Evolutionary conservation across 331 rosid genomes (phyloP).

Genomic region (Rhamnella rubrinervis): DNA sequence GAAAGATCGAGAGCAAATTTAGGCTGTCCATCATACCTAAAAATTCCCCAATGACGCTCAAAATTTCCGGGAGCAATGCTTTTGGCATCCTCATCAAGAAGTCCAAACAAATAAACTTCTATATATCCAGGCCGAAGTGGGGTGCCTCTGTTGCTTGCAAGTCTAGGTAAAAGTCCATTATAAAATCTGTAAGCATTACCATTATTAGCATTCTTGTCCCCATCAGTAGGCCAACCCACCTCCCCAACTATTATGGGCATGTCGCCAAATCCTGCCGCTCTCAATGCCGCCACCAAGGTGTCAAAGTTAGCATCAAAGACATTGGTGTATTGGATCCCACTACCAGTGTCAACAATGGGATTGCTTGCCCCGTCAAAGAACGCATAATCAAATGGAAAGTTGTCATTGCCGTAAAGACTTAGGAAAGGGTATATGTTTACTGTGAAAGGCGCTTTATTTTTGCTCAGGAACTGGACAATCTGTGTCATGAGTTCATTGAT

Average conservation of each 20-base stretch:
- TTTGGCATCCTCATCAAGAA: slow-evolving; percentile 78
- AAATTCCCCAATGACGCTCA: slow-evolving; percentile 92
- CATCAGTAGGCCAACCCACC: slow-evolving; percentile 97
- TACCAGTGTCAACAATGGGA: slow-evolving; percentile 50
- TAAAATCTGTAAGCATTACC: slow-evolving; percentile 78
- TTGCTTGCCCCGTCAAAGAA: slow-evolving; percentile 73
- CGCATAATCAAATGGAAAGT: slow-evolving; percentile 82
- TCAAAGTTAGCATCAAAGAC: slow-evolving; percentile 91
- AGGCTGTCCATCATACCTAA: slow-evolving; percentile 77
- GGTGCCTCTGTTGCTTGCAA: slow-evolving; percentile 71
- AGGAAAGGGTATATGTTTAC: slow-evolving; percentile 91
- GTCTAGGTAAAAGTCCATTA: slow-evolving; percentile 67
- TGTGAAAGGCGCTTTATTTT: slow-evolving; percentile 77
- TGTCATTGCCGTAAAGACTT: slow-evolving; percentile 74
- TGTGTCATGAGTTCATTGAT: slow-evolving; percentile 68
- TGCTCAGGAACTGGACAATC: slow-evolving; percentile 62
- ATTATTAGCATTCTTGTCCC: slow-evolving; percentile 76
- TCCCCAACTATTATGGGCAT: slow-evolving; percentile 78
- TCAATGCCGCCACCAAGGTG: slow-evolving; percentile 76
- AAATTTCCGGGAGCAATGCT: slow-evolving; percentile 80
- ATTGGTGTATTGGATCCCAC: slow-evolving; percentile 64
- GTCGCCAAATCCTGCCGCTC: slow-evolving; percentile 58
- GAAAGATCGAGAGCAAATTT: slow-evolving; percentile 67
- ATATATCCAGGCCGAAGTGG: slow-evolving; percentile 70
- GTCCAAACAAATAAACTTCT: slow-evolving; percentile 80